Evolutionary conservation across 176 grass and related monocot genomes (phyloP).

Genomic region (Poa pratensis): DNA sequence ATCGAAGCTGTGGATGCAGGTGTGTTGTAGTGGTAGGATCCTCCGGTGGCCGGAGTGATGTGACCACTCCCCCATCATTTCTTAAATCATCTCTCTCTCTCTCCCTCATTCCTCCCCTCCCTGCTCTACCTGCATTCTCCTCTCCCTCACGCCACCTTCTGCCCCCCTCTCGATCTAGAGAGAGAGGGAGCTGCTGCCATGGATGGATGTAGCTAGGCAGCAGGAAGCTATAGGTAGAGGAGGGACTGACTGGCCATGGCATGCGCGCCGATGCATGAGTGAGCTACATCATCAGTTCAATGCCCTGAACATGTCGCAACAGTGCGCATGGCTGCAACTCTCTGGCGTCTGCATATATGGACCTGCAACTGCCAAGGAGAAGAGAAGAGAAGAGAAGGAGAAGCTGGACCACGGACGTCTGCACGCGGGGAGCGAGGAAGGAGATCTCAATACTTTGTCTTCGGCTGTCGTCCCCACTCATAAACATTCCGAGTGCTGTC

Average conservation of each 20-base stretch:
- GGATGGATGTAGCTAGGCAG: background rate
- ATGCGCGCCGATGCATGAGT: conserved; percentile 50
- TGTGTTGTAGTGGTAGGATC: conserved; percentile 22
- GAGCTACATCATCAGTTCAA: conserved; percentile 39
- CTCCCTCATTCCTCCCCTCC: conserved; percentile 10
- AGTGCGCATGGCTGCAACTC: conserved; percentile 22
- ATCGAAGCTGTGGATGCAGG: background rate
- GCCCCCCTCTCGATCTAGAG: background rate
- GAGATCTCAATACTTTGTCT: conserved; percentile 60
- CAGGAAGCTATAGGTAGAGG: conserved; percentile 8
- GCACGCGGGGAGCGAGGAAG: background rate
- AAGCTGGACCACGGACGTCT: conserved; percentile 25
- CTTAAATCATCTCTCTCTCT: conserved; percentile 62
- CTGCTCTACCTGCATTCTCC: conserved; percentile 21
- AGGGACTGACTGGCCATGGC: conserved; percentile 23
- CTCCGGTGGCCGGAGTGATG: background rate
- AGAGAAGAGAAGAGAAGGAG: background rate
- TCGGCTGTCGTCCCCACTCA: conserved; percentile 29
- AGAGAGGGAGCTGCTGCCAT: no score
- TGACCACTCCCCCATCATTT: conserved; percentile 65
- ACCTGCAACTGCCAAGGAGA: background rate
- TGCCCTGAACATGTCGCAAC: conserved; percentile 25
- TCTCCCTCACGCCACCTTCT: conserved; percentile 52
- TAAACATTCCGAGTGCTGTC: conserved; percentile 79
- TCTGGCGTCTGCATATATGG: background rate